Conservation (phyloP, 2,329 filamentous ascomycete genomes). For the Cyphellophora attinorum region DNA sequence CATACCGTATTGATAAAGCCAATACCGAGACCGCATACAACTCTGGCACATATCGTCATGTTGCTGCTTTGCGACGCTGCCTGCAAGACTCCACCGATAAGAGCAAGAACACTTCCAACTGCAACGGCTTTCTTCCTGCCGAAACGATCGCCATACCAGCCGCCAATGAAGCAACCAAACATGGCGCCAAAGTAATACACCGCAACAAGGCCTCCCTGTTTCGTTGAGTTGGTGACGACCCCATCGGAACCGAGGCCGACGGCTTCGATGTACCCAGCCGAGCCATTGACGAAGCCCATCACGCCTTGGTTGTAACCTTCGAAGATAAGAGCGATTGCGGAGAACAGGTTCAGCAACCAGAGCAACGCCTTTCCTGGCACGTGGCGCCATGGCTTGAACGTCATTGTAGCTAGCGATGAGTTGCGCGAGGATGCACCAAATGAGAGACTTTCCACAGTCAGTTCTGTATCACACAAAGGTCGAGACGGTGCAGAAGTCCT, state of each 20-base stretch:
- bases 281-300: conserved; percentile 28
- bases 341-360: conserved; percentile 16
- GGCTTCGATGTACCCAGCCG: conserved; percentile 24
- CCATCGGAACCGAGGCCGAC: conserved; percentile 40
- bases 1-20: conserved; percentile 26
- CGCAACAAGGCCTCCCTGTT: conserved; percentile 45
- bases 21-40: conserved; percentile 44
- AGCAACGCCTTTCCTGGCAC: conserved; percentile 2
- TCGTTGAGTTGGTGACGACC: conserved; percentile 37
- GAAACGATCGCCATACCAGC: conserved; percentile 41
- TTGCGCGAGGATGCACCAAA: no score
- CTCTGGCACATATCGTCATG: conserved; percentile 41
- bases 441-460: no score
- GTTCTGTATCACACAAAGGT: no score
- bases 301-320: conserved; percentile 19
- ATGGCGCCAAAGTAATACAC: conserved; percentile 45
- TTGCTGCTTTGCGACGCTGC: conserved; percentile 33
- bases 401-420: conserved; percentile 1
- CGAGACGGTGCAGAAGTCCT: no score
- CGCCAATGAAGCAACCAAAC: conserved; percentile 41
- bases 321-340: conserved; percentile 26
- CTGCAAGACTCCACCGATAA: conserved; percentile 42
- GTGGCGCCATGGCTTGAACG: conserved; percentile 4
- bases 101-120: conserved; percentile 36
- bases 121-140: conserved; percentile 45